Evolutionary conservation across 208 protist genomes (phyloP), one percentile per base, ranked within the genome.

Genomic region (Wallacemonas collosoma): DNA sequence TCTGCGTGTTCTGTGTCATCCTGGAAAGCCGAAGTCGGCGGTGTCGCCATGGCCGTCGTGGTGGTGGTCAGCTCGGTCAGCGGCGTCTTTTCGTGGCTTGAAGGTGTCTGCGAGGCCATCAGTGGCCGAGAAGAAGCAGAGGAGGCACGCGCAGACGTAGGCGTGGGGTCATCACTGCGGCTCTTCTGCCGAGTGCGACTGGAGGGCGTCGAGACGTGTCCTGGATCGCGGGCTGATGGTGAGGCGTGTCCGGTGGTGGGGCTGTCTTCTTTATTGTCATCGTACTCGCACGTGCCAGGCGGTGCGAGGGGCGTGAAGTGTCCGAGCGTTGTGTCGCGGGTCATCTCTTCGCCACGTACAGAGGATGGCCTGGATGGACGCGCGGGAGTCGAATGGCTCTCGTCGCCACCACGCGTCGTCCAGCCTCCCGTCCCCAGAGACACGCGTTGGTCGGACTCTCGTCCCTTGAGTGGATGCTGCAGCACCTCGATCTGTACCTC

Each of bases 401-500:
- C 26, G 26, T 26, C 26, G 26, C 26, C 26, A 26, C 26, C 26
- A 26, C 26, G 26, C 26, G 26, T 26, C 26, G 26, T 26, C 26
- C 26, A 0, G 26, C 26, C 26, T 0, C 0, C 26, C 26, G 26
- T 26, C 26, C 26, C 26, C 26, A 26, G 26, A 26, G 26, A 26
- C 26, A 26, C 26, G 26, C 26, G 26, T 26, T 26, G 26, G 26
- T 26, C 26, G 26, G 26, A 26, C 26, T 26, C 26, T 26, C 26
- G 26, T 26, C 26, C 26, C 26, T 26, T 26, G 26, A 26, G 56
- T 41, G 3, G 66, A 17, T 39, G 41, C 54, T 65, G 57, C n/a
- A 54, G 17, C 9, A 15, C 44, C 43, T 73, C 38, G 2, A 53
- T 57, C 38, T 68, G 45, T 11, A 77, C 43, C 73, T 70, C 73